A percentile compares a stretch with the other conserved stretches of the same genome.
Conservation (phyloP, 2,329 filamentous ascomycete genomes). For the Trichoderma semiorbis region DNA sequence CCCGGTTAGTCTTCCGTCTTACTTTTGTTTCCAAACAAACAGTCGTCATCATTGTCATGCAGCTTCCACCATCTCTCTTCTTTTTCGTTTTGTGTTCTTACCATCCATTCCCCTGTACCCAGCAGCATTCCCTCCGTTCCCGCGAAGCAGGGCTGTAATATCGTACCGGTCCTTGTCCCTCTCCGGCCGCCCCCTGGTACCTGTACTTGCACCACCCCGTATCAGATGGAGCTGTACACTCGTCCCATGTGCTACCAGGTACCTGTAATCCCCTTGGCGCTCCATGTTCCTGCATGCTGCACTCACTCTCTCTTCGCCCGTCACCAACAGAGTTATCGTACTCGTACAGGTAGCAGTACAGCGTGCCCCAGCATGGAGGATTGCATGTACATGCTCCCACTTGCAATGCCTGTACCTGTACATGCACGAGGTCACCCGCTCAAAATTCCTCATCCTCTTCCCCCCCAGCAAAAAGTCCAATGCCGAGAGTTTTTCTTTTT, state of each 20-base stretch:
- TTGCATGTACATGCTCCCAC: not conserved
- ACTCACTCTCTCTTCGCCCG: constrained; percentile 3
- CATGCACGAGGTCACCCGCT: not conserved
- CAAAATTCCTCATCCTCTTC: not conserved
- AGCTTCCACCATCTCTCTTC: not conserved
- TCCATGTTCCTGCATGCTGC: constrained; percentile 16
- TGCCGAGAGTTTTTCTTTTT: not conserved
- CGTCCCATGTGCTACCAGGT: not conserved
- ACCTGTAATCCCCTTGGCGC: not conserved
- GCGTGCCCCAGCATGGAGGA: not conserved
- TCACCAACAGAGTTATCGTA: not conserved
- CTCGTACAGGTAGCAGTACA: not conserved
- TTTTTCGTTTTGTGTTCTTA: not conserved
- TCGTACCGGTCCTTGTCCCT: not conserved
- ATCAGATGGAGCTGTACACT: not conserved
- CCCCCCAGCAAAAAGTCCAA: not conserved
- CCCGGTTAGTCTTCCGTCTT: not conserved
- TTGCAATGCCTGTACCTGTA: not conserved
- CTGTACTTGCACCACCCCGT: not conserved
- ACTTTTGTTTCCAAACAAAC: not conserved
- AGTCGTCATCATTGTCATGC: not conserved
- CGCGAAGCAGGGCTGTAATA: not conserved
- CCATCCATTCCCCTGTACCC: too few relatives aligned
- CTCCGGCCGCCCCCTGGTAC: not conserved
- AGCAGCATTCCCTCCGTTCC: not conserved